Evolutionary conservation across 768 basidiomycete species (phyloP).

Genomic region (Rhizopogon roseolus): DNA sequence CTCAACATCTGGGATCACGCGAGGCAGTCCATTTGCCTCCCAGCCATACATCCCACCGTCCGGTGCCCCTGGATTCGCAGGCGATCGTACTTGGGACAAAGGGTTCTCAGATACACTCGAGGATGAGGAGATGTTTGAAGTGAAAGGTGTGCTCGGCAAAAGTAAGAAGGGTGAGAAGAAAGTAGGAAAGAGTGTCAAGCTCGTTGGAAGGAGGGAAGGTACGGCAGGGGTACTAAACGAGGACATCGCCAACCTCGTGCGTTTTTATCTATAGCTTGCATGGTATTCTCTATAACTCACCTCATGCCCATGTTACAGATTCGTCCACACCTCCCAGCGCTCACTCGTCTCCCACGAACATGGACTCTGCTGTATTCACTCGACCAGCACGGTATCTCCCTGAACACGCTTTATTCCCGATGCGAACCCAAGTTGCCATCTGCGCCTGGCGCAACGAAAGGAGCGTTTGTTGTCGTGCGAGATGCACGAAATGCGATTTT

Average conservation of each 20-base stretch:
- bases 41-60: conserved; percentile 41
- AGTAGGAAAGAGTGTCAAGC: conserved; percentile 36
- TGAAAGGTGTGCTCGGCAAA: conserved; percentile 40
- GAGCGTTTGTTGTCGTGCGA: conserved; percentile 59
- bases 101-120: conserved; percentile 50
- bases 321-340: conserved; percentile 66
- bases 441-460: conserved; percentile 25
- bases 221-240: conserved; percentile 52
- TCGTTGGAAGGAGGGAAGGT: conserved; percentile 50
- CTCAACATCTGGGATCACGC: conserved; percentile 21
- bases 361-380: conserved; percentile 88
- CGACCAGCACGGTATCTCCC: conserved; percentile 92
- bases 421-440: conserved; percentile 40
- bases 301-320: conserved; percentile 39
- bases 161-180: conserved; percentile 17
- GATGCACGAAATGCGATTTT: conserved; percentile 66
- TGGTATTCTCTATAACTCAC: conserved; percentile 2
- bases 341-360: conserved; percentile 59
- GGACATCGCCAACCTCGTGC: conserved; percentile 56
- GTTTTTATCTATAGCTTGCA: conserved; percentile 12
- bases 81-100: conserved; percentile 66
- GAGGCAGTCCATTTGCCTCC: conserved; percentile 49
- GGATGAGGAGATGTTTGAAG: conserved; percentile 36
- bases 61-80: conserved; percentile 78
- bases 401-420: conserved; percentile 78